phyloP scores from a whole-genome alignment of 176 grass and related monocot species.

The Cenchrus purpureus region DNA sequence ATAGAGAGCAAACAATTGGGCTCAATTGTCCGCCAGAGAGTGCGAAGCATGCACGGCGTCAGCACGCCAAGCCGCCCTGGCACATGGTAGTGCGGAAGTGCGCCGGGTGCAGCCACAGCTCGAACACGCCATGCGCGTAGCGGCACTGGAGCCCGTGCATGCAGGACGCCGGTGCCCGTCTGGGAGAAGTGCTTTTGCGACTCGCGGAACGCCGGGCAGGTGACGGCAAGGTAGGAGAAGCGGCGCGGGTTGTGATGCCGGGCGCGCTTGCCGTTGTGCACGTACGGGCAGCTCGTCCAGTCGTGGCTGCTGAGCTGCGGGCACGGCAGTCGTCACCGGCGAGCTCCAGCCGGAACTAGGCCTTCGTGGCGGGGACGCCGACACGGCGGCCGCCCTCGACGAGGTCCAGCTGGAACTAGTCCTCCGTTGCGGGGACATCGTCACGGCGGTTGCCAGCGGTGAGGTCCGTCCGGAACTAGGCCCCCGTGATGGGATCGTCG shows the following conservation, averaged over 20 bases:
- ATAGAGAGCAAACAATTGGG: no score
- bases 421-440: no score
- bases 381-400: no score
- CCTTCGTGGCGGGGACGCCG: no score
- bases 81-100: slow-evolving; percentile 58
- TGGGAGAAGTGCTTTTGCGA: not conserved
- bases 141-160: slow-evolving; percentile 16
- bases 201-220: slow-evolving; percentile 48
- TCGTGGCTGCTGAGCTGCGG: slow-evolving; percentile 35
- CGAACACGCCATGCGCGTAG: slow-evolving; percentile 57
- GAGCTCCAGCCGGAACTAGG: no score
- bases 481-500: no score
- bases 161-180: slow-evolving; percentile 1
- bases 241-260: slow-evolving; percentile 49
- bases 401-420: no score
- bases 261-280: slow-evolving; percentile 58
- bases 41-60: slow-evolving; percentile 60
- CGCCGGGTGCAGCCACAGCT: slow-evolving; percentile 60
- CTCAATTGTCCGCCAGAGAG: not conserved
- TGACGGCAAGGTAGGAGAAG: slow-evolving; percentile 38
- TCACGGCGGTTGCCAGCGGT: no score
- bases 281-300: slow-evolving; percentile 61
- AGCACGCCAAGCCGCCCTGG: not conserved
- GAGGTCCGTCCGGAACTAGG: no score
- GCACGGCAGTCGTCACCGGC: slow-evolving; percentile 28